phyloP scores from a whole-genome alignment of 1,284 basidiomycete species.

The Trichosporon faecale region DNA sequence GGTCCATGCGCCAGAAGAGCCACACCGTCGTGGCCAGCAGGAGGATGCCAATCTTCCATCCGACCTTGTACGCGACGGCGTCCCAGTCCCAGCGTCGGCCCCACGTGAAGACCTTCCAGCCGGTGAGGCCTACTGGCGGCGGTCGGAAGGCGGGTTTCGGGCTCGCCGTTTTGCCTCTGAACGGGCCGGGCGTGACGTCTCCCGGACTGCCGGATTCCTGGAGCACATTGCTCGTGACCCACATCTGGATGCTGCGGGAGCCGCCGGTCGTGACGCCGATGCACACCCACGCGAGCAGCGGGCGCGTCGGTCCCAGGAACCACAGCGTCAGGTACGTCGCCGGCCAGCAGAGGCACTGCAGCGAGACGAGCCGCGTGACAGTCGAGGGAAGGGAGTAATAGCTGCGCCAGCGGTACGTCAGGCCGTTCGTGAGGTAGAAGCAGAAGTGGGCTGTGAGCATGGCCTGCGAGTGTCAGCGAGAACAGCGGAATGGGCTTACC shows the following conservation, averaged over 20 bases:
- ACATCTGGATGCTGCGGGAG: constrained; percentile 51
- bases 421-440: constrained; percentile 51
- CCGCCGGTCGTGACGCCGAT: constrained; percentile 52
- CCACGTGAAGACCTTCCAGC: constrained; percentile 39
- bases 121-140: constrained; percentile 27
- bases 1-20: constrained; percentile 47
- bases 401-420: constrained; percentile 52
- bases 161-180: neutral
- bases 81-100: constrained; percentile 51
- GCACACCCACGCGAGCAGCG: constrained; percentile 52
- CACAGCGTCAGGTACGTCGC: constrained; percentile 50
- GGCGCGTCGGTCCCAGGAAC: constrained; percentile 45
- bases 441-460: constrained; percentile 51
- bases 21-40: constrained; percentile 47
- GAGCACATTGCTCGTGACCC: constrained; percentile 53
- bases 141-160: constrained; percentile 10
- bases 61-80: constrained; percentile 43
- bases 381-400: constrained; percentile 53
- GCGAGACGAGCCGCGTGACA: constrained; percentile 51
- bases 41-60: constrained; percentile 46
- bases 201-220: constrained; percentile 8
- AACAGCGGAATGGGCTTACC: constrained; percentile 29
- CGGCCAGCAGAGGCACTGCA: constrained; percentile 55
- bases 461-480: constrained; percentile 34
- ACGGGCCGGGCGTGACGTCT: constrained; percentile 18